Evolutionary conservation across 192 early-diverging fungal genomes (phyloP).

Genomic region (Coemansia nantahalensis): DNA sequence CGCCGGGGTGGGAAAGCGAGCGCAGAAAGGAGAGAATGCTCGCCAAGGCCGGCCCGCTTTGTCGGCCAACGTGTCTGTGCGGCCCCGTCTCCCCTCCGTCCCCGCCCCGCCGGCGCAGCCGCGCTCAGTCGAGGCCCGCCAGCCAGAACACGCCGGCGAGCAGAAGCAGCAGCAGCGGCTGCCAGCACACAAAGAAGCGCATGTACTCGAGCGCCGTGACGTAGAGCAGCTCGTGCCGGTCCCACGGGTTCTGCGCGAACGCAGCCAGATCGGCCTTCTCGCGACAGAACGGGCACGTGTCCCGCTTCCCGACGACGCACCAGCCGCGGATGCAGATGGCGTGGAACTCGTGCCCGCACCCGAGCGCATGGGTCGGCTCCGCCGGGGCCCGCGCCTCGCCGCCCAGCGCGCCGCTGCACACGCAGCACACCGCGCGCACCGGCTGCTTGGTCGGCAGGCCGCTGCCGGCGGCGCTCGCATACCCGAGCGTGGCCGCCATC

Average conservation of each 20-base stretch:
- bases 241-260: conserved; percentile 51
- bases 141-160: conserved; percentile 37
- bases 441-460: conserved; percentile 37
- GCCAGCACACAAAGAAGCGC: conserved; percentile 54
- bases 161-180: conserved; percentile 40
- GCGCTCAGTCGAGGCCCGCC: conserved; percentile 23
- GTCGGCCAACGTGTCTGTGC: no score
- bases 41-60: no score
- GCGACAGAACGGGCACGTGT: conserved; percentile 52
- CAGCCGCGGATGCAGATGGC: conserved; percentile 55
- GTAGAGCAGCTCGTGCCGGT: conserved; percentile 53
- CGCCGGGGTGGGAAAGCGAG: no score
- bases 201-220: conserved; percentile 51
- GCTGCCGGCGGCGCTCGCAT: conserved; percentile 10
- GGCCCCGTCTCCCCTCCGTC: no score
- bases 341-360: conserved; percentile 51
- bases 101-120: background rate
- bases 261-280: conserved; percentile 52
- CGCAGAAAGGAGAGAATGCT: conserved; percentile 2
- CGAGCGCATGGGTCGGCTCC: conserved; percentile 42
- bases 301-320: conserved; percentile 54
- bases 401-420: conserved; percentile 39
- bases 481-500: conserved; percentile 50
- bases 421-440: conserved; percentile 33
- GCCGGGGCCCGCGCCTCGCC: background rate